These are phyloP conservation scores for Ganoderma leucocontextum DNA, from an alignment of 1,284 basidiomycete species.

Conservation along the genomic window DNA sequence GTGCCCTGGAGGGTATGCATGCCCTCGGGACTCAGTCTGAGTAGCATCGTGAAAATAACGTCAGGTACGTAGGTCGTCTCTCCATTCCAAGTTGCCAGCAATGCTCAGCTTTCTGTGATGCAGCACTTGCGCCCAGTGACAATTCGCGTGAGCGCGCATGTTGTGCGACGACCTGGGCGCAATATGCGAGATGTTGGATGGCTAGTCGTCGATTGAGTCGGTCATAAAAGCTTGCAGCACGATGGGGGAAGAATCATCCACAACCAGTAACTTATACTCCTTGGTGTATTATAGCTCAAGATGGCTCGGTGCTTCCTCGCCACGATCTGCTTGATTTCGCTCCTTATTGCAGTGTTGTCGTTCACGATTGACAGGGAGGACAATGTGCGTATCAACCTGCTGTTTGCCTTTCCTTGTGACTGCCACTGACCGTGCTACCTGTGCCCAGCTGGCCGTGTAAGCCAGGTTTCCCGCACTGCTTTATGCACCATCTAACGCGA, in stretches of 20 bases:
- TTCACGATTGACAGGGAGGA: background rate
- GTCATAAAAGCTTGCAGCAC: background rate
- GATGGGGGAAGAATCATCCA: background rate
- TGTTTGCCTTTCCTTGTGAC: background rate
- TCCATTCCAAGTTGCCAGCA: background rate
- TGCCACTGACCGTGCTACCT: background rate
- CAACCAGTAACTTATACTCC: background rate
- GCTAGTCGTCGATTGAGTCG: background rate
- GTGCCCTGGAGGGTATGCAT: background rate
- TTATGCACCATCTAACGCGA: background rate
- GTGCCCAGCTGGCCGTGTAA: background rate
- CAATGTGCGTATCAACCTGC: background rate
- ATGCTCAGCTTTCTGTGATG: background rate
- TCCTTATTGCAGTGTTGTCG: background rate
- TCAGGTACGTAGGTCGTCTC: background rate
- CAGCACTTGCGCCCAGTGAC: background rate
- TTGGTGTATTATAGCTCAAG: background rate
- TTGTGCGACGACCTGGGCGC: background rate
- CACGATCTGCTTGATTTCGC: background rate
- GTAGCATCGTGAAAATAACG: background rate
- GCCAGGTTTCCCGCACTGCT: background rate
- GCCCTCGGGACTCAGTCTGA: background rate
- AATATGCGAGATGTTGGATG: background rate
- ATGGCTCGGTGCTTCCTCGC: background rate
- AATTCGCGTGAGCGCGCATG: background rate